phyloP scores from a whole-genome alignment of 2,329 filamentous ascomycete genomes.

The Diaporthe sp. region DNA sequence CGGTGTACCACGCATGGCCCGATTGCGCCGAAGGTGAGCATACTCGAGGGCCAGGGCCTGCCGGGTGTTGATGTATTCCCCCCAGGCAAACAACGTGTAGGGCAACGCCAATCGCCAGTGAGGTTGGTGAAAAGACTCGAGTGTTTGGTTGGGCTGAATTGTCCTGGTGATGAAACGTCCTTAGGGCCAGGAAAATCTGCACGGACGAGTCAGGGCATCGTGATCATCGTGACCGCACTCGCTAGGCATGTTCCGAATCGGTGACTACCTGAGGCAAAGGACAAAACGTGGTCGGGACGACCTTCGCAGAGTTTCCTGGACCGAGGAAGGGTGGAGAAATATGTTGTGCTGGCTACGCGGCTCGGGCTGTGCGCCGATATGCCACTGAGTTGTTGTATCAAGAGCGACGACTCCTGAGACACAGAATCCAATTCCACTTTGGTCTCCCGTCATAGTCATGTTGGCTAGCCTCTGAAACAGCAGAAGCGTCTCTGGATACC shows the following conservation, averaged over 20 bases:
- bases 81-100: neutral
- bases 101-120: neutral
- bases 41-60: neutral
- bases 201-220: conserved; percentile 39
- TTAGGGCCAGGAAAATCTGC: conserved; percentile 11
- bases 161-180: conserved; percentile 30
- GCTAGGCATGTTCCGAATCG: conserved; percentile 32
- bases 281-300: conserved; percentile 15
- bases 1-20: conserved; percentile 4
- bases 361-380: conserved; percentile 22
- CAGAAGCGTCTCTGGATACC: neutral
- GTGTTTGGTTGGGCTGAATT: conserved; percentile 8
- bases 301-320: neutral
- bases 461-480: conserved; percentile 19
- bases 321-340: conserved; percentile 6
- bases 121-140: neutral
- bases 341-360: conserved; percentile 28
- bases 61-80: neutral
- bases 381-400: neutral
- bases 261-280: conserved; percentile 18
- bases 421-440: neutral
- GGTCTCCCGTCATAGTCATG: neutral
- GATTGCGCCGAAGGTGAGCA: conserved; percentile 16
- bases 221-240: conserved; percentile 31
- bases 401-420: conserved; percentile 12